Evolutionary conservation across 2,329 filamentous ascomycete species (phyloP).

Genomic region (Botryotinia narcissicola): DNA sequence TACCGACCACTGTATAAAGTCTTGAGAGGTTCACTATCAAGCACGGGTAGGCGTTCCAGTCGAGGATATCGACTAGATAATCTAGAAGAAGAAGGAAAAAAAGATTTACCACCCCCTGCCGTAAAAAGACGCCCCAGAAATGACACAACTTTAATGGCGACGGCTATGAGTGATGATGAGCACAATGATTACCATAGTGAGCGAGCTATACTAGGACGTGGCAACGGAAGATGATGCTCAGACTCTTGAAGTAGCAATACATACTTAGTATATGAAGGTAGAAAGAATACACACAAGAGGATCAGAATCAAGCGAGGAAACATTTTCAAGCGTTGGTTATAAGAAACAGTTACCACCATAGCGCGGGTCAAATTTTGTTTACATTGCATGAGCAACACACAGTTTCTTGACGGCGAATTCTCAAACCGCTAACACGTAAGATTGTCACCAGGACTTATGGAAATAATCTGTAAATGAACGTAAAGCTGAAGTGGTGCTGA

Average conservation of each 20-base stretch:
- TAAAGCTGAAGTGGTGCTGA: not conserved
- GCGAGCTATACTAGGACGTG: not conserved
- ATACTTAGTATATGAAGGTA: not conserved
- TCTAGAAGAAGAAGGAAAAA: not conserved
- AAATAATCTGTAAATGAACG: not conserved
- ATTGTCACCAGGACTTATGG: too few relatives aligned
- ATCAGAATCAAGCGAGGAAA: not conserved
- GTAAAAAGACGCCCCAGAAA: not conserved
- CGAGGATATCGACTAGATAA: conserved; percentile 1
- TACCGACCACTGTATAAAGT: conserved; percentile 33
- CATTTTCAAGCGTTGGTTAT: not conserved
- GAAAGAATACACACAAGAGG: not conserved
- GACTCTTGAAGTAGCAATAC: not conserved
- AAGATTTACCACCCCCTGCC: not conserved
- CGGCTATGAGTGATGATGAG: not conserved
- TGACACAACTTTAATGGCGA: not conserved
- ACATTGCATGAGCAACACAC: not conserved
- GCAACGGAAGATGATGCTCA: not conserved
- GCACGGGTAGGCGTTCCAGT: not conserved
- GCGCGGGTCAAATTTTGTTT: not conserved
- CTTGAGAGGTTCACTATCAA: not conserved
- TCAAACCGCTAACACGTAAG: not conserved
- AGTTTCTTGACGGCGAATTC: not conserved
- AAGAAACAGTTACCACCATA: not conserved
- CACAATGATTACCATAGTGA: not conserved